Base-by-base conservation (phyloP, 2,329 filamentous ascomycete genomes). In the Fusarium heterosporum region DNA sequence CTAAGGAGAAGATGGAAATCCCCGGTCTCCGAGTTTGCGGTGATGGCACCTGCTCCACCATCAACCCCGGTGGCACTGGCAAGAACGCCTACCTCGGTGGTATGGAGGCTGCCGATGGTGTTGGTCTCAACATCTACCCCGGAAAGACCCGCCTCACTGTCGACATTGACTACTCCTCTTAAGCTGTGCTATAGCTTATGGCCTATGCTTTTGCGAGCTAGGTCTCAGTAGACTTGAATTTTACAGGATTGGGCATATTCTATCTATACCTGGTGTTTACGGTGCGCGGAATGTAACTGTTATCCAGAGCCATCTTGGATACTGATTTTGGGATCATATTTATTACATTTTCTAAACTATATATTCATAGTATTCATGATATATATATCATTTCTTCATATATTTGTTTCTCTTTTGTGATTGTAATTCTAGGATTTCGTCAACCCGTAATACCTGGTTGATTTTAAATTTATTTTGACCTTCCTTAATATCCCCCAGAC, bases 21-120 rank as follows among this genome's bases (percentile, higher is more conserved):
- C 76, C 74, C 22, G 77, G 75, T 66, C 74, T 82, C 61, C 71
- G 70, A 28, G 78, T 84, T 66, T 78, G 76, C 62, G 78, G 76
- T 54, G 73, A 78, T 64, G 69, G 72, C 40, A 76, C 75, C 64
- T 85, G 82, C 78, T 81, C 81, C 36, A 77, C 69, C 74, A 74
- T 82, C 74, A 75, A 73, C 69, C 57, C 72, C 19, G 75, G 74
- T 55, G 78, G 78, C 38, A 61, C 53, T 22, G 79, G 79, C 53
- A 55, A 40, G 45, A 81, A 80, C 66, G 78, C 80, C 45, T 82
- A 79, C 75, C 65, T 76, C 48, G 64, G 47, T 17, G 78, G 78
- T 50, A 80, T 75, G 66, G 75, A 80, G 69, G 76, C 59, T 29
- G 28, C 54, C 1, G 80, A 82, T 50, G 81, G 81, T 42, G 41